Evolutionary conservation across 805 yeast genomes (phyloP).

Genomic region (Metschnikowia chrysomelidarum): DNA sequence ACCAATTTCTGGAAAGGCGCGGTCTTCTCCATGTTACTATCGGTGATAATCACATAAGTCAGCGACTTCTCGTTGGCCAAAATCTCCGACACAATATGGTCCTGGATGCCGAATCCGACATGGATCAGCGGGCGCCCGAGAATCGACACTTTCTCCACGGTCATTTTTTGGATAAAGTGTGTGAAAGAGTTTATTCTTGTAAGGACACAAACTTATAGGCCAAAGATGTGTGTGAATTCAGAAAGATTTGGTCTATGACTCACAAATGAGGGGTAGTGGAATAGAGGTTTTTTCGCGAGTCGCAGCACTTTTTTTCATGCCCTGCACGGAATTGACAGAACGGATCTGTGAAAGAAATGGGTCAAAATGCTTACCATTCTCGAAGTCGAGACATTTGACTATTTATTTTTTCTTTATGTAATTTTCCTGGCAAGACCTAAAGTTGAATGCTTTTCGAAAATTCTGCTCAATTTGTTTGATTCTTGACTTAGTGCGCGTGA

Average conservation of each 20-base stretch:
- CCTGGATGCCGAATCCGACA: conserved; percentile 80
- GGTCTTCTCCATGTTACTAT: conserved; percentile 70
- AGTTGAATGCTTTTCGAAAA: no score
- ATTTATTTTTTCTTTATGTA: no score
- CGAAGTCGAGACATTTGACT: no score
- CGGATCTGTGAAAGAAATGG: no score
- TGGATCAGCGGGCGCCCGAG: conserved; percentile 83
- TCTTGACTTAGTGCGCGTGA: no score
- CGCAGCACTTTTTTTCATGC: not conserved
- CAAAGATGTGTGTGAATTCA: conserved; percentile 1
- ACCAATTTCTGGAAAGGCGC: conserved; percentile 54
- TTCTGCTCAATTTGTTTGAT: no score
- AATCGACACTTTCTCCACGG: conserved; percentile 60
- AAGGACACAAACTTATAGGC: conserved; percentile 1
- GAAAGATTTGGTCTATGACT: conserved; percentile 2
- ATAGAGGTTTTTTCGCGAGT: no score
- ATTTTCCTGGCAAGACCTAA: no score
- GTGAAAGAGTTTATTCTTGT: no score
- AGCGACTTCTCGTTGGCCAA: conserved; percentile 68
- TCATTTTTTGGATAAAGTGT: conserved; percentile 15
- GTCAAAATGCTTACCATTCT: no score
- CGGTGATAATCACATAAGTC: conserved; percentile 90
- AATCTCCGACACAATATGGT: conserved; percentile 69
- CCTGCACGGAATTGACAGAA: not conserved
- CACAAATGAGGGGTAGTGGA: no score